phyloP scores from a whole-genome alignment of 2,329 filamentous ascomycete genomes.

The Nannizzia gypsea region DNA sequence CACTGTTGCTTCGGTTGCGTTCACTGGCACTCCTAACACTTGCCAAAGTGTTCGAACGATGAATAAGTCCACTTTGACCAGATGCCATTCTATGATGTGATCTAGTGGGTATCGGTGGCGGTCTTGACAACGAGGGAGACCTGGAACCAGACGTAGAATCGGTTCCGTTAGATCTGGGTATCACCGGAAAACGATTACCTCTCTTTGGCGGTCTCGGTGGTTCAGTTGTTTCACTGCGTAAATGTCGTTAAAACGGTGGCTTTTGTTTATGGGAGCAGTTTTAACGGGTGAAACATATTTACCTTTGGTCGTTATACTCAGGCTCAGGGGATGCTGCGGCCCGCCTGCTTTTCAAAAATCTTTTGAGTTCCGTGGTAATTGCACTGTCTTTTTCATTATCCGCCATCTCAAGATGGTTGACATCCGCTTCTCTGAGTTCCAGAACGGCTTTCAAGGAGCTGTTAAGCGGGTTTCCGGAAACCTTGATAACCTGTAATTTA shows the following conservation, averaged over 20 bases:
- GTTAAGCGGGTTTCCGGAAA: conserved; percentile 74
- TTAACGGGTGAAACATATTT: background rate
- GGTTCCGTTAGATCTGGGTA: conserved; percentile 44
- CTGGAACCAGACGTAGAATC: conserved; percentile 53
- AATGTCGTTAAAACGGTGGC: background rate
- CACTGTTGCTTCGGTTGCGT: conserved; percentile 49
- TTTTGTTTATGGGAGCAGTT: background rate
- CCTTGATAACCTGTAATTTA: conserved; percentile 76
- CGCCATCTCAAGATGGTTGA: conserved; percentile 42
- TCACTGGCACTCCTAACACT: conserved; percentile 57
- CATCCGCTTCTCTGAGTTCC: conserved; percentile 54
- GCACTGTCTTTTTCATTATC: conserved; percentile 50
- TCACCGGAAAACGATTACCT: conserved; percentile 48
- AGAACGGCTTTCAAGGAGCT: conserved; percentile 65
- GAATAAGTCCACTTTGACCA: conserved; percentile 26
- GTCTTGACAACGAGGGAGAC: conserved; percentile 54
- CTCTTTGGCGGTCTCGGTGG: conserved; percentile 59
- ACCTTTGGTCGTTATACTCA: conserved; percentile 26
- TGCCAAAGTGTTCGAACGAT: conserved; percentile 48
- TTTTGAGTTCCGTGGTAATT: conserved; percentile 49
- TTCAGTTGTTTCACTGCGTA: conserved; percentile 58
- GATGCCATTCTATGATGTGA: conserved; percentile 60
- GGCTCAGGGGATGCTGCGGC: conserved; percentile 28
- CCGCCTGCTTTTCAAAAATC: conserved; percentile 42
- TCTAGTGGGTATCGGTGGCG: conserved; percentile 66